Conservation (phyloP, 2,329 filamentous ascomycete genomes). For the Aspergillus ustus region DNA sequence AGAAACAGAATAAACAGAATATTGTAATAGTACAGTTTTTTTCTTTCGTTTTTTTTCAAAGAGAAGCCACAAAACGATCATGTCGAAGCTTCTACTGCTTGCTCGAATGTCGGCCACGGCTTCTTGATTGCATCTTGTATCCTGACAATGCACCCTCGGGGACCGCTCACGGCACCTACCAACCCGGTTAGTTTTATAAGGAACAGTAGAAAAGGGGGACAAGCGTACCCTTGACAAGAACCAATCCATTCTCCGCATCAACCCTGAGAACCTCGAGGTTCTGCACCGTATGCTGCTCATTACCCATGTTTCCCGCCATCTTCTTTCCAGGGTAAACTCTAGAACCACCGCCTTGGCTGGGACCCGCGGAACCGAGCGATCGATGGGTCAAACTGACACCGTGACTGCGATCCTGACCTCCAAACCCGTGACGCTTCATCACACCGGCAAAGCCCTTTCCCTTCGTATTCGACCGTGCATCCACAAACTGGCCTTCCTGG, state of each 20-base stretch:
- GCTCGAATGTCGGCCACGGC: slow-evolving; percentile 63
- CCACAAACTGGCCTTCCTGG: slow-evolving; percentile 84
- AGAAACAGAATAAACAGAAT: slow-evolving; percentile 41
- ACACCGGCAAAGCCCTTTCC: slow-evolving; percentile 96
- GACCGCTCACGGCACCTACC: slow-evolving; percentile 75
- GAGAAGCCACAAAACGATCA: slow-evolving; percentile 18
- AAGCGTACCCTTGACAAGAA: slow-evolving; percentile 77
- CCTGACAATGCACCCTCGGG: slow-evolving; percentile 82
- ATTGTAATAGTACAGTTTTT: slow-evolving; percentile 42
- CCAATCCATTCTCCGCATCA: slow-evolving; percentile 82
- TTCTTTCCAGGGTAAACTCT: slow-evolving; percentile 94
- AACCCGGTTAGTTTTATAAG: slow-evolving; percentile 10
- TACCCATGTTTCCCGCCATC: slow-evolving; percentile 97
- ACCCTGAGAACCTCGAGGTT: slow-evolving; percentile 89
- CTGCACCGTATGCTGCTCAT: slow-evolving; percentile 84
- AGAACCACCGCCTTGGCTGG: slow-evolving; percentile 88
- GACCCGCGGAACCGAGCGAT: slow-evolving; percentile 86
- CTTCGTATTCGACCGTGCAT: slow-evolving; percentile 76
- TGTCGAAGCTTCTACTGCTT: slow-evolving; percentile 21
- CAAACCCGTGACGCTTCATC: slow-evolving; percentile 95
- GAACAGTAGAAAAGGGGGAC: not conserved
- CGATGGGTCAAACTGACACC: slow-evolving; percentile 95
- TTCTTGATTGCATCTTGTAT: slow-evolving; percentile 93
- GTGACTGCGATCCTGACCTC: slow-evolving; percentile 87
- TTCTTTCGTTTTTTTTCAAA: slow-evolving; percentile 25